Conservation (phyloP, 352 stramenopile genomes). For the Phytophthora quininea region DNA sequence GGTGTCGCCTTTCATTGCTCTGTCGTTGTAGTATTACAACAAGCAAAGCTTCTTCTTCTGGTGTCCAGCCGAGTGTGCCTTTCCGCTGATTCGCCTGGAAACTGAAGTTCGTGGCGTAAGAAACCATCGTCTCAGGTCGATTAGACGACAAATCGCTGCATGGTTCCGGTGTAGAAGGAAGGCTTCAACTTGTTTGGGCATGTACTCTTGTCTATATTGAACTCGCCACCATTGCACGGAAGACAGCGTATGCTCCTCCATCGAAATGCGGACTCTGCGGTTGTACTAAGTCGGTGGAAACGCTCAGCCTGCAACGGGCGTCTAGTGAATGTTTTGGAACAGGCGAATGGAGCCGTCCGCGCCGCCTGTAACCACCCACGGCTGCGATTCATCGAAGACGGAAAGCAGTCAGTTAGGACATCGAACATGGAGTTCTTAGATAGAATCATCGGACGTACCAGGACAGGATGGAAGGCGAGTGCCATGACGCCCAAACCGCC, state of each 20-base stretch:
- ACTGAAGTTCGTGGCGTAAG: background rate
- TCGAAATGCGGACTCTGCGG: background rate
- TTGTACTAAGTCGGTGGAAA: background rate
- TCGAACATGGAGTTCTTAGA: background rate
- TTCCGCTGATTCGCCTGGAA: slow-evolving; percentile 8
- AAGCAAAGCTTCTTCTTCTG: no score
- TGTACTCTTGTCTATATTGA: slow-evolving; percentile 38
- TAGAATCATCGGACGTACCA: slow-evolving; percentile 67
- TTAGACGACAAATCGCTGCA: background rate
- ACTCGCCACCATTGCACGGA: slow-evolving; percentile 12
- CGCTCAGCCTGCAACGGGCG: slow-evolving; percentile 9
- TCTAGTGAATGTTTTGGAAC: slow-evolving; percentile 97
- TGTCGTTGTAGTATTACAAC: no score
- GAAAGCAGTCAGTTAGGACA: no score
- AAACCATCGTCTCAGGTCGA: slow-evolving; percentile 4
- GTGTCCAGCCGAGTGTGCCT: slow-evolving; percentile 6
- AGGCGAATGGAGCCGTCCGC: slow-evolving; percentile 96
- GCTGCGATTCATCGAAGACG: slow-evolving; percentile 34
- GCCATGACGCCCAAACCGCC: slow-evolving; percentile 96
- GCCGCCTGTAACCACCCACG: slow-evolving; percentile 94
- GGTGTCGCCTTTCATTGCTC: background rate
- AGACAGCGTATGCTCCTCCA: background rate
- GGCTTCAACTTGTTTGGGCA: slow-evolving; percentile 6
- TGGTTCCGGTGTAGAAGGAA: background rate
- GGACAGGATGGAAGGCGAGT: slow-evolving; percentile 96